Evolutionary conservation across 345 rosid genomes (phyloP).

Genomic region (Kernera saxatilis): DNA sequence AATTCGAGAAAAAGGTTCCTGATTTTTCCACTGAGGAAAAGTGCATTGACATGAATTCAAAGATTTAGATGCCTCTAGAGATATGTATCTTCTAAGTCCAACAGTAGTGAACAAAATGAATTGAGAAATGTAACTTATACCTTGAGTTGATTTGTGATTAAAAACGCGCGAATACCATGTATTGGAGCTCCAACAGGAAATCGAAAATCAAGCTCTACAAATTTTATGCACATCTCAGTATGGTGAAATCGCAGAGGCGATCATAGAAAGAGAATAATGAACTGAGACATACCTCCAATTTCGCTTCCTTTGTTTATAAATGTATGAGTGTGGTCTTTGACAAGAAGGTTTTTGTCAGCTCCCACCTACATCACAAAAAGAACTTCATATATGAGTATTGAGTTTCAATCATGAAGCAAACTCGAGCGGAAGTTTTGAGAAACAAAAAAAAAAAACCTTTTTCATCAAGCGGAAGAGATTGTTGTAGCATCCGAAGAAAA

Average conservation of each 20-base stretch:
- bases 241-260: neutral
- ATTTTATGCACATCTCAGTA: conserved; percentile 5
- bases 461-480: conserved; percentile 96
- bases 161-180: conserved; percentile 85
- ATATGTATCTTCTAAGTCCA: neutral
- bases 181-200: conserved; percentile 93
- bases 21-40: neutral
- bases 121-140: conserved; percentile 27
- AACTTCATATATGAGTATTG: neutral
- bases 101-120: neutral
- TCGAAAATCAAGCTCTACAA: conserved; percentile 94
- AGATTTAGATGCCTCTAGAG: neutral
- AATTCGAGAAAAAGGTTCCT: neutral
- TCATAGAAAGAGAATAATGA: neutral
- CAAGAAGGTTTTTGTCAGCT: conserved; percentile 81
- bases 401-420: neutral
- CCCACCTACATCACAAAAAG: conserved; percentile 51
- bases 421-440: neutral
- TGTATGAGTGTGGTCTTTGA: conserved; percentile 96
- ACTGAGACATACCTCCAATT: conserved; percentile 61
- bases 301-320: conserved; percentile 87
- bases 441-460: conserved; percentile 64
- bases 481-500: conserved; percentile 97
- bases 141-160: conserved; percentile 83
- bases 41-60: neutral